These are phyloP conservation scores for Syncephalastrum racemosum DNA, from an alignment of 371 early-diverging fungal species.

Conservation along the genomic window DNA sequence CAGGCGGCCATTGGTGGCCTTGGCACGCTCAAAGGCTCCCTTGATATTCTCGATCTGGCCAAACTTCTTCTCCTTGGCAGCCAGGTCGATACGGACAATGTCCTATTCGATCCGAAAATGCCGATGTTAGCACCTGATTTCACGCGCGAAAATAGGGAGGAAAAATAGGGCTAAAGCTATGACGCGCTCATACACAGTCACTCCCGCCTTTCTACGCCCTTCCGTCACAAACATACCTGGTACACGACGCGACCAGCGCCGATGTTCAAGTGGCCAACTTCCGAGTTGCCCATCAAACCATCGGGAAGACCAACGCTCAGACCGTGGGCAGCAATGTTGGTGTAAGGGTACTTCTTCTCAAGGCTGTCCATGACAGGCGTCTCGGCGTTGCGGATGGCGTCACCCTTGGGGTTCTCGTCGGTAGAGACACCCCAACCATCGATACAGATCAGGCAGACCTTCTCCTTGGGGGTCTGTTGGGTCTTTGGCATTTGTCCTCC, in stretches of 20 bases:
- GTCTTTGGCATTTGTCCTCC: slow-evolving; percentile 52
- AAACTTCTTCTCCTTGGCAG: slow-evolving; percentile 77
- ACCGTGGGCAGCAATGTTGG: slow-evolving; percentile 93
- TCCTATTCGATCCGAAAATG: slow-evolving; percentile 56
- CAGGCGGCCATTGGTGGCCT: slow-evolving; percentile 82
- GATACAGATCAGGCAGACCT: slow-evolving; percentile 81
- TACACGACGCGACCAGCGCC: slow-evolving; percentile 99
- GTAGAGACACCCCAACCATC: slow-evolving; percentile 97
- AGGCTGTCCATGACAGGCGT: slow-evolving; percentile 93
- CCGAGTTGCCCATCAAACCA: slow-evolving; percentile 99
- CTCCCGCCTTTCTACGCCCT: no score
- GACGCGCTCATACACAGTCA: not conserved
- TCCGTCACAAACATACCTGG: slow-evolving; percentile 64
- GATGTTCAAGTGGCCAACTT: slow-evolving; percentile 99
- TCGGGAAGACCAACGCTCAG: slow-evolving; percentile 97
- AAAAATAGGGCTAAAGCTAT: no score
- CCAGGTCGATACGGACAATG: slow-evolving; percentile 95
- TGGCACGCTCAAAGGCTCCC: slow-evolving; percentile 84
- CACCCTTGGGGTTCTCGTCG: slow-evolving; percentile 70
- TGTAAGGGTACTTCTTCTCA: slow-evolving; percentile 71
- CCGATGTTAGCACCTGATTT: slow-evolving; percentile 7
- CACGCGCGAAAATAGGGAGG: not conserved
- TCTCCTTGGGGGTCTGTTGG: slow-evolving; percentile 50
- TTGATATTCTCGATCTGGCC: slow-evolving; percentile 74
- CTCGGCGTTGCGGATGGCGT: slow-evolving; percentile 92